phyloP scores from a whole-genome alignment of 257 asterid genomes.

The Solanum virginianum region DNA sequence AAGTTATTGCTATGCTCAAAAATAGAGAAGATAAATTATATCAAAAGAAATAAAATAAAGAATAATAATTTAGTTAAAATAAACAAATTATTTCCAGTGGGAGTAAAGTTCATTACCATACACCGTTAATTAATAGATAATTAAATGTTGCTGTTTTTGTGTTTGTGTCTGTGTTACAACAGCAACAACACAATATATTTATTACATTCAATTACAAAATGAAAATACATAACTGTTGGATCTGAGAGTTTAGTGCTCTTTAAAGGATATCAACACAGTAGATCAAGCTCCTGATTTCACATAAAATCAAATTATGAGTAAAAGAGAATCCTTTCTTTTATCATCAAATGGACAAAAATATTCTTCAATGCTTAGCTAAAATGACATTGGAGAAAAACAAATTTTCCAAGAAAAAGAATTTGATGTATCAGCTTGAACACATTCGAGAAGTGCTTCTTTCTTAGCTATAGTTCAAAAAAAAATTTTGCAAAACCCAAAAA shows the following conservation, averaged over 20 bases:
- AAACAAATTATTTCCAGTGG: not conserved
- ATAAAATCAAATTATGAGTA: not conserved
- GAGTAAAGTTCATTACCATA: not conserved
- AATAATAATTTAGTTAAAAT: not conserved
- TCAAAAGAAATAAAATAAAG: not conserved
- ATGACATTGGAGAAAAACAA: not conserved
- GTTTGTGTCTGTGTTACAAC: not conserved
- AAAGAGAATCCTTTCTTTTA: not conserved
- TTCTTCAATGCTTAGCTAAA: not conserved
- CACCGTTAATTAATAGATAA: not conserved
- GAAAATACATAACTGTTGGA: not conserved
- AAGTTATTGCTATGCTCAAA: slow-evolving; percentile 14
- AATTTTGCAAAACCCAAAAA: not conserved
- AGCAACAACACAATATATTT: not conserved
- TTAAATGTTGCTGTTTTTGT: not conserved
- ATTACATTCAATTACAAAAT: not conserved
- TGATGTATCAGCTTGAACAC: not conserved
- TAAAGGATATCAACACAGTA: not conserved
- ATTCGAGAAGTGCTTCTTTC: not conserved
- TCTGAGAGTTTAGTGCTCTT: not conserved
- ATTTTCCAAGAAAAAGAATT: not conserved
- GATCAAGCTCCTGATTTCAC: not conserved
- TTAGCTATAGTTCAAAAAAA: not conserved
- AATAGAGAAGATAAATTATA: slow-evolving; percentile 10
- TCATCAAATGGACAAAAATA: not conserved